Percentiles rank a stretch among this genome's conserved stretches.
Evolutionary conservation across 2,329 filamentous ascomycete genomes (phyloP).

Genomic region (Fusarium guadeloupense): DNA sequence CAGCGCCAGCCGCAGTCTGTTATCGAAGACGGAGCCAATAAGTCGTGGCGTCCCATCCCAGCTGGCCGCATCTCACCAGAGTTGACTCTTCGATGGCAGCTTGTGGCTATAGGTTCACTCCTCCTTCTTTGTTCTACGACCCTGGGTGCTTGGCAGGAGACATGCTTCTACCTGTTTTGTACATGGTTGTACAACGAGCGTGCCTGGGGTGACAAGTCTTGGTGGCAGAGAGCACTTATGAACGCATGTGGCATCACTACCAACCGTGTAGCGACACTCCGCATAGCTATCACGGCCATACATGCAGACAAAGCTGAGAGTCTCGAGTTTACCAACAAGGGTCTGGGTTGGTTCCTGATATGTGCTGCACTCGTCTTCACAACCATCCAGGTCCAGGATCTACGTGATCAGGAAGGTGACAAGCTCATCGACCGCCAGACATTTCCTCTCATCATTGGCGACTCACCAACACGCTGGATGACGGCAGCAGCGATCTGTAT

Average conservation of each 20-base stretch:
- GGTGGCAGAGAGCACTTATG: conserved; percentile 39
- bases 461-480: conserved; percentile 31
- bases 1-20: conserved; percentile 48
- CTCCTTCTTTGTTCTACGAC: conserved; percentile 32
- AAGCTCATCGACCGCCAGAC: conserved; percentile 35
- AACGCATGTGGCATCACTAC: conserved; percentile 36
- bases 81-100: conserved; percentile 35
- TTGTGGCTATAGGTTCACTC: conserved; percentile 36
- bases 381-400: conserved; percentile 40
- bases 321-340: conserved; percentile 28
- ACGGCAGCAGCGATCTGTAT: conserved; percentile 21
- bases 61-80: conserved; percentile 42
- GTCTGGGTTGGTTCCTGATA: conserved; percentile 30
- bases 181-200: conserved; percentile 56
- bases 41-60: conserved; percentile 49
- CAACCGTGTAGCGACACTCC: conserved; percentile 32
- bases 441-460: conserved; percentile 37
- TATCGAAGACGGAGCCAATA: conserved; percentile 53
- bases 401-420: conserved; percentile 40
- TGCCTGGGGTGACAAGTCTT: conserved; percentile 43
- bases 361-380: conserved; percentile 37
- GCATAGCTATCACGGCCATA: conserved; percentile 17
- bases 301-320: background rate
- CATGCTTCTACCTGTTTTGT: conserved; percentile 43
- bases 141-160: conserved; percentile 40